phyloP scores from a whole-genome alignment of 2,329 filamentous ascomycete species.

The Fusarium sp. region DNA sequence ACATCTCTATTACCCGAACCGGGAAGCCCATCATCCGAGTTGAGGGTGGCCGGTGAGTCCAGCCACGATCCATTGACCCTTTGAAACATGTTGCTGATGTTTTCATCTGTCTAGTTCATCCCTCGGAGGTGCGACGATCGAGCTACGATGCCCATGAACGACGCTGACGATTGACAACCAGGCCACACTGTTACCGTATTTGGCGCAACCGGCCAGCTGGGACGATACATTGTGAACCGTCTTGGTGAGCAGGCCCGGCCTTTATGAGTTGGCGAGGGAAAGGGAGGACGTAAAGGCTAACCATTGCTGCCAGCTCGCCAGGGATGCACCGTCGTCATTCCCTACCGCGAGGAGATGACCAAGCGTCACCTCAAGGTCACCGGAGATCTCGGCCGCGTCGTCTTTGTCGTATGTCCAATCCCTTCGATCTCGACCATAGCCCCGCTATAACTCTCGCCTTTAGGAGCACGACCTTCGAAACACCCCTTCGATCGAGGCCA shows the following conservation, averaged over 20 bases:
- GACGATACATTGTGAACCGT: slow-evolving; percentile 96
- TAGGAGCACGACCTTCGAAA: slow-evolving; percentile 96
- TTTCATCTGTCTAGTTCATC: slow-evolving; percentile 72
- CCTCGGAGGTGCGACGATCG: slow-evolving; percentile 76
- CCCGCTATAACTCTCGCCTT: slow-evolving; percentile 29
- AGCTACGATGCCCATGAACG: slow-evolving; percentile 20
- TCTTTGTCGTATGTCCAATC: slow-evolving; percentile 76
- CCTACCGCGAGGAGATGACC: slow-evolving; percentile 96
- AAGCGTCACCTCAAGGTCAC: slow-evolving; percentile 96
- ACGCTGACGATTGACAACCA: slow-evolving; percentile 55
- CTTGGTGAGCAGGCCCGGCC: slow-evolving; percentile 67
- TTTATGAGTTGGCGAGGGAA: not conserved
- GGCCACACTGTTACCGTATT: slow-evolving; percentile 98
- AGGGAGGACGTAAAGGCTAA: slow-evolving; percentile 33
- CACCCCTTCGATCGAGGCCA: slow-evolving; percentile 95
- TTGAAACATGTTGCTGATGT: slow-evolving; percentile 42
- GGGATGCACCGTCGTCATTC: slow-evolving; percentile 94
- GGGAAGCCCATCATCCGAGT: slow-evolving; percentile 94
- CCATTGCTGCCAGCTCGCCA: slow-evolving; percentile 73
- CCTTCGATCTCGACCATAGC: not conserved
- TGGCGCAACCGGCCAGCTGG: slow-evolving; percentile 94
- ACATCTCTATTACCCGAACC: slow-evolving; percentile 93
- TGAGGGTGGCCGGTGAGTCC: slow-evolving; percentile 85
- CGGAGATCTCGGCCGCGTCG: slow-evolving; percentile 91
- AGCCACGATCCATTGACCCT: slow-evolving; percentile 37